These are phyloP conservation scores for Cladosporium cucumerinum DNA, from an alignment of 2,329 filamentous ascomycete genomes.

Conservation along the genomic window DNA sequence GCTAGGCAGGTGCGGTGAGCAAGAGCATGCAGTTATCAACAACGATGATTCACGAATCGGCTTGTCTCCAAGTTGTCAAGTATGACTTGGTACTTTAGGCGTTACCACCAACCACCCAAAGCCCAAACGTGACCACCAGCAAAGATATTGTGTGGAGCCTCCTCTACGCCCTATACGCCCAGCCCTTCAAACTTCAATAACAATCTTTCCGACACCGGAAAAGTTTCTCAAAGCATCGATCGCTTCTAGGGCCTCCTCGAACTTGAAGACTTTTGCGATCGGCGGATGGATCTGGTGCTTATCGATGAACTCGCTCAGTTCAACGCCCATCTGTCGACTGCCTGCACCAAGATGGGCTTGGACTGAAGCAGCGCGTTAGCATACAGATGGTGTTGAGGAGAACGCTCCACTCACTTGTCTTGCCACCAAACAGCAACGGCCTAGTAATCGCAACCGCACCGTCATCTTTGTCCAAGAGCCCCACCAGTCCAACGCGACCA, in stretches of 20 bases:
- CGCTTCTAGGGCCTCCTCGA: constrained; percentile 33
- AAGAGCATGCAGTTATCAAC: too few species aligned
- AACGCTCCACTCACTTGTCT: constrained; percentile 16
- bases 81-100: background rate
- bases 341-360: constrained; percentile 25
- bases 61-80: background rate
- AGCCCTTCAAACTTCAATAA: constrained; percentile 21
- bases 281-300: constrained; percentile 40
- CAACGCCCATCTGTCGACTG: constrained; percentile 44
- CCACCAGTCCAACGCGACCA: constrained; percentile 37
- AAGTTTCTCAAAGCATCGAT: constrained; percentile 31
- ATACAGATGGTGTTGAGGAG: background rate
- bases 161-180: background rate
- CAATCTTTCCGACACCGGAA: constrained; percentile 35
- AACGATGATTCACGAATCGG: background rate
- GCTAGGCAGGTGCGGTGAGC: too few species aligned
- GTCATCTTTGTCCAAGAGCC: constrained; percentile 22
- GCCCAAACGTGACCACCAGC: background rate
- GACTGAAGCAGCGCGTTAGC: constrained; percentile 9
- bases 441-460: constrained; percentile 21
- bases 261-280: constrained; percentile 38
- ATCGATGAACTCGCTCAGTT: constrained; percentile 39
- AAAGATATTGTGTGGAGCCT: background rate
- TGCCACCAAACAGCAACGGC: constrained; percentile 23
- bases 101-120: background rate